Evolutionary conservation across 768 basidiomycete genomes (phyloP), one percentile per base, ranked within the genome.

Genomic region (Pleurotus tuber-regium): DNA sequence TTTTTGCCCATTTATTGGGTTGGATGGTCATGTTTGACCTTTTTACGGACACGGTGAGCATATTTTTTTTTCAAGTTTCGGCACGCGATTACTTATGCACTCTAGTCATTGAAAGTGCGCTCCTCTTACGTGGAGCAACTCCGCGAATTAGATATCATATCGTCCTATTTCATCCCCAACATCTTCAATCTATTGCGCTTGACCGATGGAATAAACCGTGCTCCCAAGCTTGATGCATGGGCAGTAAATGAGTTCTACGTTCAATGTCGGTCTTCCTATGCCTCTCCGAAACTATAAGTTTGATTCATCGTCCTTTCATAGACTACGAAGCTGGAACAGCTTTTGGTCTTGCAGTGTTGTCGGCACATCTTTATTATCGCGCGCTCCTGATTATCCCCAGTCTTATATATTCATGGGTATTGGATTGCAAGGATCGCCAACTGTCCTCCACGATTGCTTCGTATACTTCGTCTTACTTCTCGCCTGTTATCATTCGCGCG

Each of bases 21-120:
- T 97, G 93, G 94, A 89, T 95, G 86, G 70, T 92, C n/a, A 63
- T 86, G 1, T 86, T 97, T 55, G 91, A 94, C 60, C 72, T 88
- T 16, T 97, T 97, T 67, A 71, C 73, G 21, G 84, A 90, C 64
- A 87, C 92, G 7, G 94, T 95, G 64, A 56, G 90, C 74, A 35
- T 49, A 30, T 10, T 7, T 19, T 35, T 48, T 4, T 19, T 18
- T n/a, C 35, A 36, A 36, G 35, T 18, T 36, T 2, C 16, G 25
- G 30, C 19, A 7, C 12, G 11, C 12, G 3, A n/a, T 35, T 18
- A 51, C 18, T 51, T 56, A 24, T 59, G 18, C 14, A 33, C 24
- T 8, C 2, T 60, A 98, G 94, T 96, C 95, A 0, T 77, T 92
- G 58, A 91, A 87, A 73, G 86, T 98, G 40, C 83, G 89, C 57